phyloP scores from a whole-genome alignment of 2,329 filamentous ascomycete species.

The Aspergillus sp. region DNA sequence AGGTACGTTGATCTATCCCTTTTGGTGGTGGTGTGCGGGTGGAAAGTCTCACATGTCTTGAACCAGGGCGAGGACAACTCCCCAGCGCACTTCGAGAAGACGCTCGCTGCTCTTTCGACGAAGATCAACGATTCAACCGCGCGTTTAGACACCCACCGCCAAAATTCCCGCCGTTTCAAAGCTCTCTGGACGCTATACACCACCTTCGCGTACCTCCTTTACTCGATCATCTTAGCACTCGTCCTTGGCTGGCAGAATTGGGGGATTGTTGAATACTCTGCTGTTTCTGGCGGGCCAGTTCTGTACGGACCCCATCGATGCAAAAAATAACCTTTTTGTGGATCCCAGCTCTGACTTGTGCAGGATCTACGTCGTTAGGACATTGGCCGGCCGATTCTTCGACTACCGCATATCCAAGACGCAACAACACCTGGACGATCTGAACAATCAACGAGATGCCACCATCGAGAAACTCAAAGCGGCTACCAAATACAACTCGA shows the following conservation, averaged over 20 bases:
- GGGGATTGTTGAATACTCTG: slow-evolving; percentile 68
- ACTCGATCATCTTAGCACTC: slow-evolving; percentile 70
- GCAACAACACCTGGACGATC: slow-evolving; percentile 61
- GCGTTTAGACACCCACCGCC: slow-evolving; percentile 65
- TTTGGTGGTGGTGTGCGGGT: not conserved
- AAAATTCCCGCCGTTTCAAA: slow-evolving; percentile 68
- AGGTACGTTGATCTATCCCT: slow-evolving; percentile 45
- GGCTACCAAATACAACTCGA: slow-evolving; percentile 93
- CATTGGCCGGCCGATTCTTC: slow-evolving; percentile 62
- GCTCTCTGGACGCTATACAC: slow-evolving; percentile 88
- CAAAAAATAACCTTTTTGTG: not conserved
- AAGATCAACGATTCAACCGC: slow-evolving; percentile 74
- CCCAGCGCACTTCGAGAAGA: slow-evolving; percentile 88
- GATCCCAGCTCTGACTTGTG: not conserved
- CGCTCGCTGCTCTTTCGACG: slow-evolving; percentile 68
- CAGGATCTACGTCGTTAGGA: slow-evolving; percentile 74
- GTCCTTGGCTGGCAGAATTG: slow-evolving; percentile 80
- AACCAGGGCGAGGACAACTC: slow-evolving; percentile 68
- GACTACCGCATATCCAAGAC: slow-evolving; percentile 70
- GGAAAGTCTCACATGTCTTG: not conserved
- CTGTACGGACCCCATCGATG: slow-evolving; percentile 48
- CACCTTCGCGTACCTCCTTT: slow-evolving; percentile 82
- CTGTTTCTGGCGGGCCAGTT: slow-evolving; percentile 69
- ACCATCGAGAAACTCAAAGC: slow-evolving; percentile 93
- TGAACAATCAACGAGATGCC: slow-evolving; percentile 70